Conservation (phyloP, 225 moss, liverwort and hornwort species). For the Rhytidiadelphus loreus region DNA sequence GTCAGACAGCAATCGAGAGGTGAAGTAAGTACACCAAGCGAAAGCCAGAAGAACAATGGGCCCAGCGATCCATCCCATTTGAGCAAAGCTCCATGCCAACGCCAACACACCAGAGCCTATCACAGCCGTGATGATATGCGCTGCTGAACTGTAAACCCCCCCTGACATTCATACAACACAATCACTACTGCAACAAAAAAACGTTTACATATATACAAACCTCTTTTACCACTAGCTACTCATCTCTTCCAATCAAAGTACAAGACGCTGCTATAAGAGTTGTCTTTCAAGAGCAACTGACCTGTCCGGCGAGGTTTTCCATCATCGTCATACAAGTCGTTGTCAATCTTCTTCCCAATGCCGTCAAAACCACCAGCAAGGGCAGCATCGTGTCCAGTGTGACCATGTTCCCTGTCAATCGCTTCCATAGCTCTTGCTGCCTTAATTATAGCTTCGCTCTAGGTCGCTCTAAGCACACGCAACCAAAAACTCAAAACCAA, state of each 20-base stretch:
- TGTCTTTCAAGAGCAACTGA: slow-evolving; percentile 3
- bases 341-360: not conserved
- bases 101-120: slow-evolving; percentile 80
- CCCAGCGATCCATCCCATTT: slow-evolving; percentile 91
- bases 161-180: slow-evolving; percentile 13
- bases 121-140: slow-evolving; percentile 79
- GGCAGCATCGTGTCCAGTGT: no score
- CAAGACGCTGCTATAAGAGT: not conserved
- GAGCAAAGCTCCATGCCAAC: slow-evolving; percentile 74
- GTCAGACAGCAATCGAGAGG: slow-evolving; percentile 54
- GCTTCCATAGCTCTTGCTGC: no score
- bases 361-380: slow-evolving; percentile 6
- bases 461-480: slow-evolving; percentile 13
- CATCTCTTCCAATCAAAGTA: no score
- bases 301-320: slow-evolving; percentile 44
- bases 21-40: slow-evolving; percentile 57
- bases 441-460: no score
- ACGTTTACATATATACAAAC: no score
- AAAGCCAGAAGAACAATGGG: slow-evolving; percentile 50
- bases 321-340: slow-evolving; percentile 35
- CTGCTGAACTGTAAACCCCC: slow-evolving; percentile 40
- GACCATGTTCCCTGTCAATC: no score
- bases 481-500: no score
- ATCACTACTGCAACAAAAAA: no score
- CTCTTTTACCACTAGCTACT: no score